Conservation (phyloP, 768 basidiomycete species). For the Leucocoprinus leucothites region DNA sequence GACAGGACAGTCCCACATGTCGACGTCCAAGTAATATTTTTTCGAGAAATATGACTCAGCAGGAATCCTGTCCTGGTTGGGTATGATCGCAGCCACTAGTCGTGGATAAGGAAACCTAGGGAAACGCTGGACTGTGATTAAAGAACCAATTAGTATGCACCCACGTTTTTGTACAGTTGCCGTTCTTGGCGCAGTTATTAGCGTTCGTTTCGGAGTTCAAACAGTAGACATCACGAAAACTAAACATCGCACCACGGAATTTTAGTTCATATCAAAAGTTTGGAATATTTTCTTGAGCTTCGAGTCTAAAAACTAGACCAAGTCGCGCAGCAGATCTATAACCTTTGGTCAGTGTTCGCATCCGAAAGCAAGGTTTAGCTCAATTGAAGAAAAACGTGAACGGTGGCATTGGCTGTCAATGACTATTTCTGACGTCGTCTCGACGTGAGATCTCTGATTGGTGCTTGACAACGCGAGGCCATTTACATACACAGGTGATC, state of each 20-base stretch:
- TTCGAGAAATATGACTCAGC: neutral
- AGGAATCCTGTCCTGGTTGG: too few species aligned
- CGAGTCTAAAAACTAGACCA: neutral
- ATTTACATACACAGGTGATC: slow-evolving; percentile 5
- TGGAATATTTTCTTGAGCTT: neutral
- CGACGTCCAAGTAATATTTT: neutral
- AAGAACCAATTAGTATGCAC: too few species aligned
- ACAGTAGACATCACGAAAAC: neutral
- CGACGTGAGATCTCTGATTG: neutral
- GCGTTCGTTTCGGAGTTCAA: too few species aligned
- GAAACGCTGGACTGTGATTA: too few species aligned
- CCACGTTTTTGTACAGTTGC: too few species aligned
- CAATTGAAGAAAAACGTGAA: too few species aligned
- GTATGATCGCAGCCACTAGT: too few species aligned
- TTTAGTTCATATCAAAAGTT: neutral
- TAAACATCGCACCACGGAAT: neutral
- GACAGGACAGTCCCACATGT: slow-evolving; percentile 4
- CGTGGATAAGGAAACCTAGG: too few species aligned
- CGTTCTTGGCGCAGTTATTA: neutral
- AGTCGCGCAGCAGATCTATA: neutral
- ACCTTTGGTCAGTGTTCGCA: neutral
- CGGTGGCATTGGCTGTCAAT: neutral
- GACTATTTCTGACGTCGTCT: neutral
- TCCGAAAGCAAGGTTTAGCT: neutral
- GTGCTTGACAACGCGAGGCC: slow-evolving; percentile 1